These are phyloP conservation scores for Suillus brevipes DNA, from an alignment of 768 basidiomycete genomes.

Conservation along the genomic window DNA sequence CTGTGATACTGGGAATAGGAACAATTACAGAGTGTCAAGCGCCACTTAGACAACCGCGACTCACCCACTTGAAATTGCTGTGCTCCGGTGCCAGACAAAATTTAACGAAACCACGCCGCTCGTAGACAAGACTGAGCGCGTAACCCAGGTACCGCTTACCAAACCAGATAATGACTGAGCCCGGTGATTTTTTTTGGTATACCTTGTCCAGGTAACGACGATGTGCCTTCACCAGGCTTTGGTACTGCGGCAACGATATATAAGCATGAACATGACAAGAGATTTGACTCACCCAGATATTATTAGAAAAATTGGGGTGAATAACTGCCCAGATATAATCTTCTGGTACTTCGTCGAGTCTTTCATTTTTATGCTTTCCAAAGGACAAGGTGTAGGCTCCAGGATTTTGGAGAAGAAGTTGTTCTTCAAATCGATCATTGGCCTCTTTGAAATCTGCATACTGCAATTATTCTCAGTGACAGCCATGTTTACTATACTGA, in stretches of 20 bases:
- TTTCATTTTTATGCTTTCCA: neutral
- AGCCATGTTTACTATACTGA: too few species aligned
- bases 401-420: slow-evolving; percentile 12
- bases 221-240: slow-evolving; percentile 18
- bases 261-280: neutral
- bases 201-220: slow-evolving; percentile 15
- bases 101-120: neutral
- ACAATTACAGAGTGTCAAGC: neutral
- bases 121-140: neutral
- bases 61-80: neutral
- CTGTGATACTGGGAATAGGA: neutral
- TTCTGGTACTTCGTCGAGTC: slow-evolving; percentile 19
- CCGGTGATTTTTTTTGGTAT: neutral
- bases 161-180: neutral
- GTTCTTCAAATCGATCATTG: slow-evolving; percentile 20
- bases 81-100: neutral
- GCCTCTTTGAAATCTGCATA: slow-evolving; percentile 9
- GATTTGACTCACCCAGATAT: slow-evolving; percentile 12
- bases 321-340: slow-evolving; percentile 18
- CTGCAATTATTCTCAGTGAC: slow-evolving; percentile 12
- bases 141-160: neutral
- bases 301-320: neutral
- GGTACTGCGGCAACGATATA: slow-evolving; percentile 14
- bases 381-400: slow-evolving; percentile 13
- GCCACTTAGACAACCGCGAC: neutral